Percentiles rank a stretch among this genome's conserved stretches.
Evolutionary conservation across 495 filamentous ascomycete species (phyloP).

Genomic region (Lasiosphaeria hispida): DNA sequence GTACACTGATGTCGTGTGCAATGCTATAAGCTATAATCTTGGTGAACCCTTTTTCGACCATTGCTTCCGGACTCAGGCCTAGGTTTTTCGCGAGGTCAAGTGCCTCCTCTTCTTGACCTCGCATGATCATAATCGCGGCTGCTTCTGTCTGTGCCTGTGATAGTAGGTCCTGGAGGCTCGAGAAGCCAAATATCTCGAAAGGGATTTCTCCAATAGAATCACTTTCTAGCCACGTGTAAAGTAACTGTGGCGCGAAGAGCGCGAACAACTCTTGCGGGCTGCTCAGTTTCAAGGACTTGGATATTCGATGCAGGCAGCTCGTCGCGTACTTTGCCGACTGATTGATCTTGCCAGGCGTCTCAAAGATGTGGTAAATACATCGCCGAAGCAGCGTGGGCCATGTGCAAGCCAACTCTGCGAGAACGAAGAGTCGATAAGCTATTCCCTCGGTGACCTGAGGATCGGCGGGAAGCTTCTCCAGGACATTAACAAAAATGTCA

Average conservation of each 20-base stretch:
- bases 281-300: slow-evolving; percentile 59
- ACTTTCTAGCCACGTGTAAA: slow-evolving; percentile 83
- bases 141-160: slow-evolving; percentile 74
- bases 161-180: slow-evolving; percentile 65
- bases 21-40: slow-evolving; percentile 83
- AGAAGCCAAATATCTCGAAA: slow-evolving; percentile 78
- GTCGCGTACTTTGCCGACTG: slow-evolving; percentile 65
- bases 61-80: slow-evolving; percentile 49
- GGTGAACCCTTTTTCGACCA: slow-evolving; percentile 68
- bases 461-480: slow-evolving; percentile 69
- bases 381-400: slow-evolving; percentile 81
- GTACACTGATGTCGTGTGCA: slow-evolving; percentile 68
- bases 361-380: slow-evolving; percentile 89
- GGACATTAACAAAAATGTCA: slow-evolving; percentile 72
- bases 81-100: slow-evolving; percentile 57
- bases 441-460: slow-evolving; percentile 75
- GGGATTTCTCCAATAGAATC: slow-evolving; percentile 67
- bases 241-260: slow-evolving; percentile 88
- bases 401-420: slow-evolving; percentile 68
- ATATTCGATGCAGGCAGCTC: slow-evolving; percentile 64
- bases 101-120: slow-evolving; percentile 63
- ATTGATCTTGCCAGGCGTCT: slow-evolving; percentile 70
- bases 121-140: slow-evolving; percentile 81
- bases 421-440: slow-evolving; percentile 72
- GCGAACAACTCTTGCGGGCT: slow-evolving; percentile 69